Conservation (phyloP, 2,329 filamentous ascomycete genomes). For the Aschersonia sp. region DNA sequence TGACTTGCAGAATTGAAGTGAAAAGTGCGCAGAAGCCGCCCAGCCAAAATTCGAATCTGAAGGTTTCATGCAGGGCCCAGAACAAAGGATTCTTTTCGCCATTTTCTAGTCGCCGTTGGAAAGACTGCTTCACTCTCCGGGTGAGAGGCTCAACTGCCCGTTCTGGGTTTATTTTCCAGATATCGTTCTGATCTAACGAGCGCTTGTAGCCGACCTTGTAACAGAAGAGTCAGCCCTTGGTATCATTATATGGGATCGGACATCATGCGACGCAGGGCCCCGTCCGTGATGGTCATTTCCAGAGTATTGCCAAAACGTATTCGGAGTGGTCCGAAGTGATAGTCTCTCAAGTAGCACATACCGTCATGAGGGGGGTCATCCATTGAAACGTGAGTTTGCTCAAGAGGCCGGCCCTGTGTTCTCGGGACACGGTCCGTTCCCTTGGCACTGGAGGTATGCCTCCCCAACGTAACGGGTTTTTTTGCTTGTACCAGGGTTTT, state of each 20-base stretch:
- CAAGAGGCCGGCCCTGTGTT: conserved; percentile 59
- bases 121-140: conserved; percentile 48
- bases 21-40: conserved; percentile 65
- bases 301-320: too few species aligned
- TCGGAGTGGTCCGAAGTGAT: too few species aligned
- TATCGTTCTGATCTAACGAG: conserved; percentile 66
- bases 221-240: background rate
- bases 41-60: conserved; percentile 70
- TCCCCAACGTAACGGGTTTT: conserved; percentile 49
- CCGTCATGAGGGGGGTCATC: conserved; percentile 77
- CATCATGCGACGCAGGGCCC: too few species aligned
- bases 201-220: conserved; percentile 68
- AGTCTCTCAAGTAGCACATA: conserved; percentile 19
- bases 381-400: conserved; percentile 73
- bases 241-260: too few species aligned
- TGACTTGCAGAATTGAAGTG: conserved; percentile 61
- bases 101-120: conserved; percentile 50
- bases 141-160: conserved; percentile 59
- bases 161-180: conserved; percentile 78
- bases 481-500: conserved; percentile 44
- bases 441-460: conserved; percentile 38
- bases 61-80: conserved; percentile 75
- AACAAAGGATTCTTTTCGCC: conserved; percentile 62
- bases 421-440: conserved; percentile 41
- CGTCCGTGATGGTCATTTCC: too few species aligned